Evolutionary conservation across 257 asterid genomes (phyloP).

Genomic region (Solanum megistacrolobum): DNA sequence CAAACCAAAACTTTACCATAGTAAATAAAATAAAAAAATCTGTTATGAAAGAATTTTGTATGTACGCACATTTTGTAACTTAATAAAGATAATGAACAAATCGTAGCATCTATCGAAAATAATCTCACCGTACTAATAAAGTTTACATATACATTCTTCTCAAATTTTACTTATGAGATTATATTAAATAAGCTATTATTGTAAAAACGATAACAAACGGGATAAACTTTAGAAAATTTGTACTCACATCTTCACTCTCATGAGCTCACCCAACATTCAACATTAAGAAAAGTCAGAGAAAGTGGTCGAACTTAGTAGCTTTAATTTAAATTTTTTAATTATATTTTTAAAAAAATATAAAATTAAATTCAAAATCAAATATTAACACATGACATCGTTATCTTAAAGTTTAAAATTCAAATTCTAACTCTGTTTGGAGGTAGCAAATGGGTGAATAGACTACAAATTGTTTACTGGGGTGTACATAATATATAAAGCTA

Average conservation of each 20-base stretch:
- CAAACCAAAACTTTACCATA: not conserved
- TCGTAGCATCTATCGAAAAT: rapidly evolving
- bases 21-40: not conserved
- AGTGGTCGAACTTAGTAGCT: not conserved
- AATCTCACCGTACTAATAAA: not conserved
- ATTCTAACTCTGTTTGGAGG: not conserved
- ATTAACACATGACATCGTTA: not conserved
- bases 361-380: not conserved
- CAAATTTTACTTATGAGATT: not conserved
- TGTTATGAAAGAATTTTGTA: not conserved
- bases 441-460: not conserved
- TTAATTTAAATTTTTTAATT: not conserved
- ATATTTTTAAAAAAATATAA: too few species aligned
- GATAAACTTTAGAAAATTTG: not conserved
- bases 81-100: not conserved
- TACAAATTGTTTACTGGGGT: not conserved
- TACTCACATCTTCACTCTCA: not conserved
- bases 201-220: not conserved
- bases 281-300: not conserved
- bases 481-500: not conserved
- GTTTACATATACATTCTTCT: not conserved
- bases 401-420: not conserved
- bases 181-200: not conserved
- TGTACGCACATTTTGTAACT: not conserved
- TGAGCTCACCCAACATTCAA: not conserved